Evolutionary conservation across 768 basidiomycete species (phyloP), one percentile per base, ranked within the genome.

Genomic region (Suillus americanus): DNA sequence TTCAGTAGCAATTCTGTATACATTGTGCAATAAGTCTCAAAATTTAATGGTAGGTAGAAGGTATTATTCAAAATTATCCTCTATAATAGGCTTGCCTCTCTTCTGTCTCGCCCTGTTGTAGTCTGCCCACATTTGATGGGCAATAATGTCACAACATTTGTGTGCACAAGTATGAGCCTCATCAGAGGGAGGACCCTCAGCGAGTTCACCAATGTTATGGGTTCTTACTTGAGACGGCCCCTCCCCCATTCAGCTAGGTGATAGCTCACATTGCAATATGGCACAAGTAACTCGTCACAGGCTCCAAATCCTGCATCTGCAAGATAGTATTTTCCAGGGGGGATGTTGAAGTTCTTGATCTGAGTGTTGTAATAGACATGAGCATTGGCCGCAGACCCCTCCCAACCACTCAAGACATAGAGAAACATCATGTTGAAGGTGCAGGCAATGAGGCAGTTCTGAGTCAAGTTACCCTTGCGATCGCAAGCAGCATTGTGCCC

Each of bases 241-340:
- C 77, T 79, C 68, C 79, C 76, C 28, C 67, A 68, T 40, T 80
- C 77, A 28, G 66, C 69, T 38, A 78, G 69, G 63, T 81, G 78
- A 13, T 46, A 61, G 23, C 0, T 3, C 25, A 25, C 60, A 14
- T n/a, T 13, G 20, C 20, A 18, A 59, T 59, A 28, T 18, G 14
- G 56, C n/a, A 59, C 10, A 5, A 38, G 60, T 28, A 45, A n/a
- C 16, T 33, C 33, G 33, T 46, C 13, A 33, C 38, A 37, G 23
- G 62, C 30, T 18, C 25, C 50, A 38, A 45, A 45, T 41, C 38
- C 41, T 3, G 25, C 45, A 70, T 77, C 70, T 7, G 65, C 74
- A 30, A 76, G 69, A 57, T 71, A 75, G 55, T 72, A 72, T 28
- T 59, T 66, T 0, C 46, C 60, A 0, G 38, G 18, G 1, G 53